Conservation (phyloP, 768 basidiomycete genomes). For the Mycena rebaudengoi region DNA sequence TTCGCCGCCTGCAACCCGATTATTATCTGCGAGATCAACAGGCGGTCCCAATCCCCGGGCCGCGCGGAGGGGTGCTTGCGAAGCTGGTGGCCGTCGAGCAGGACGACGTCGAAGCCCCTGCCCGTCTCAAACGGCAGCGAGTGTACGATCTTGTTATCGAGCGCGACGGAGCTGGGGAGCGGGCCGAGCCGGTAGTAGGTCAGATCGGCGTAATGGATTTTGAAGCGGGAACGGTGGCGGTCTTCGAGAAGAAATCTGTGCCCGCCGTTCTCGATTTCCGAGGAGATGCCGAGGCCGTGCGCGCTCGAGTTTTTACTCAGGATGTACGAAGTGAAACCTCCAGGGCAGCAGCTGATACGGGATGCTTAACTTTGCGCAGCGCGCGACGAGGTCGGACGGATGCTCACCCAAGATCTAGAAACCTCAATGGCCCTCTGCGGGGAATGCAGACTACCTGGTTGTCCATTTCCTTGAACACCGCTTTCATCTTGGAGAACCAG, state of each 20-base stretch:
- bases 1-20: constrained; percentile 28
- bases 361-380: not conserved
- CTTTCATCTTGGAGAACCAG: constrained; percentile 33
- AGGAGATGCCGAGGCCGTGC: constrained; percentile 37
- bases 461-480: constrained; percentile 33
- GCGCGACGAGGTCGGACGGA: not conserved
- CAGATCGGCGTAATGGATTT: constrained; percentile 29
- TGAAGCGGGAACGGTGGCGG: constrained; percentile 25
- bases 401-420: constrained; percentile 37
- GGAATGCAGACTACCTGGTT: constrained; percentile 20
- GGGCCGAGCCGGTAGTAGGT: constrained; percentile 29
- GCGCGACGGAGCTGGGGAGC: constrained; percentile 16
- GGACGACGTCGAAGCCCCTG: constrained; percentile 32
- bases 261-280: constrained; percentile 32
- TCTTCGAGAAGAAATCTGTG: constrained; percentile 33
- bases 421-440: constrained; percentile 19
- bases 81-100: constrained; percentile 34
- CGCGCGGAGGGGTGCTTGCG: constrained; percentile 17
- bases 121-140: constrained; percentile 25
- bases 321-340: constrained; percentile 42
- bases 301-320: constrained; percentile 32
- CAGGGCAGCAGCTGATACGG: constrained; percentile 36
- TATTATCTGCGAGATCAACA: constrained; percentile 35
- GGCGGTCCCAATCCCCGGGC: constrained; percentile 24
- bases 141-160: constrained; percentile 5